Conservation (phyloP, 2,329 filamentous ascomycete species). For the Macroventuria anomochaeta region DNA sequence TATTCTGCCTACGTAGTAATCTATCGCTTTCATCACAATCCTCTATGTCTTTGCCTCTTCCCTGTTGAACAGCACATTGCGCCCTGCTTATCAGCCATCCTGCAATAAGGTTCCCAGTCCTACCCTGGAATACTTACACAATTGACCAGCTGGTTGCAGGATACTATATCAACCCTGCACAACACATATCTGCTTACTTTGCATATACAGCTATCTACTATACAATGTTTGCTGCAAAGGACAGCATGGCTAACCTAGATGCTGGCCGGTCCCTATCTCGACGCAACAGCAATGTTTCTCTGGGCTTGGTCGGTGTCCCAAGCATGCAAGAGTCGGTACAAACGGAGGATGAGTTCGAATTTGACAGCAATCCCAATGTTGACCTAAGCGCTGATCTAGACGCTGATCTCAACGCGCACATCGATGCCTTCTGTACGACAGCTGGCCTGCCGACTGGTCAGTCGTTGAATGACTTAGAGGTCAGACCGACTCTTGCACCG, state of each 20-base stretch:
- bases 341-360: not conserved
- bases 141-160: not conserved
- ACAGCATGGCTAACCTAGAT: not conserved
- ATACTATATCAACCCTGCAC: not conserved
- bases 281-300: slow-evolving; percentile 2
- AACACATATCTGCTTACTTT: not conserved
- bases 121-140: not conserved
- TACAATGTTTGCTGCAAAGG: not conserved
- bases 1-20: no score
- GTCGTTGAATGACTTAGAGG: not conserved
- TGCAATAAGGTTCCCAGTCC: not conserved
- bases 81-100: not conserved
- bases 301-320: slow-evolving; percentile 12
- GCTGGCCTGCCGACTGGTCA: not conserved
- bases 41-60: no score
- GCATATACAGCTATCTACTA: not conserved
- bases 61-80: slow-evolving; percentile 4
- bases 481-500: not conserved
- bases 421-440: not conserved
- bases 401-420: not conserved
- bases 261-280: not conserved
- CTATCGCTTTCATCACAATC: no score
- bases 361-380: not conserved
- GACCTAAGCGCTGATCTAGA: not conserved
- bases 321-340: not conserved